Conservation (phyloP, 371 early-diverging fungal genomes). For the Mortierella sp. region DNA sequence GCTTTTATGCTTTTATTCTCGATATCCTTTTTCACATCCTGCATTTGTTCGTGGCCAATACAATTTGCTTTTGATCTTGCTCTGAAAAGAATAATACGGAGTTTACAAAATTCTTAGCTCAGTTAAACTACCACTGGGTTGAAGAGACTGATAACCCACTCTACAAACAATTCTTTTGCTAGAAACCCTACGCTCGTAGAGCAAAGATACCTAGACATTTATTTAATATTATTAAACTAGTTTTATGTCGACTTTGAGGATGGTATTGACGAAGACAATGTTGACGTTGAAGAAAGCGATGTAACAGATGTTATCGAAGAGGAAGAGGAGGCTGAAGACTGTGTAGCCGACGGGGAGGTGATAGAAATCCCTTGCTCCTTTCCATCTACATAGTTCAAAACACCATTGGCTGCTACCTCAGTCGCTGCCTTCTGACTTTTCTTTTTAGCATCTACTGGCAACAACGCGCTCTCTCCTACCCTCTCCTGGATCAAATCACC, state of each 20-base stretch:
- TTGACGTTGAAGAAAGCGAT: background rate
- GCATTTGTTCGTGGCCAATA: too few relatives aligned
- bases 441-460: background rate
- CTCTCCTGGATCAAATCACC: slow-evolving; percentile 42
- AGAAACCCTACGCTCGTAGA: background rate
- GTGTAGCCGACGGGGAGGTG: background rate
- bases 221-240: background rate
- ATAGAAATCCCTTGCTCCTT: background rate
- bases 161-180: slow-evolving; percentile 80
- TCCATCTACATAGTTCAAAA: background rate
- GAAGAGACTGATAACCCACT: slow-evolving; percentile 94
- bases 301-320: background rate
- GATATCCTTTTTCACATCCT: background rate
- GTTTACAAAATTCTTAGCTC: slow-evolving; percentile 78
- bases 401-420: background rate
- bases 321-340: background rate
- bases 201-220: background rate
- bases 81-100: slow-evolving; percentile 69
- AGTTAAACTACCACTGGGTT: slow-evolving; percentile 84
- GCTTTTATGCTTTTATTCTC: slow-evolving; percentile 6
- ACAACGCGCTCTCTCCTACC: slow-evolving; percentile 8
- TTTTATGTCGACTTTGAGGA: background rate
- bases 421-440: background rate
- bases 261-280: background rate
- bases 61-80: background rate